phyloP scores from a whole-genome alignment of 345 rosid species.

The Arabidopsis thaliana region TAIR10.1 NC_003071.7:15438501-15439000 shows the following conservation, averaged over 20 bases:
- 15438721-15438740: neutral
- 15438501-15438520: conserved; percentile 90
- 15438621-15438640: conserved; percentile 1
- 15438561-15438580: conserved; percentile 63
- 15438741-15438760: conserved; percentile 1
- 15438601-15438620: conserved; percentile 3
- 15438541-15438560: conserved; percentile 94
- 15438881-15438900: conserved; percentile 96
- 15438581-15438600: conserved; percentile 20
- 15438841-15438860: conserved; percentile 63
- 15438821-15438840: conserved; percentile 74
- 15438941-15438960: neutral
- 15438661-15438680: conserved; percentile 15
- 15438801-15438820: conserved; percentile 93
- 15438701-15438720: conserved; percentile 20
- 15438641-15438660: neutral
- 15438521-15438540: conserved; percentile 88
- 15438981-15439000: conserved; percentile 68
- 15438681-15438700: neutral
- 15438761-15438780: conserved; percentile 33
- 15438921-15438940: conserved; percentile 18
- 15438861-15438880: conserved; percentile 83
- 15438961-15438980: conserved; percentile 7
- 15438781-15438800: conserved; percentile 96
- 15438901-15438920: conserved; percentile 79